Percentiles rank a stretch among this genome's conserved stretches.
phyloP scores from a whole-genome alignment of 139 green algal species.

The Microglena sp. region DNA sequence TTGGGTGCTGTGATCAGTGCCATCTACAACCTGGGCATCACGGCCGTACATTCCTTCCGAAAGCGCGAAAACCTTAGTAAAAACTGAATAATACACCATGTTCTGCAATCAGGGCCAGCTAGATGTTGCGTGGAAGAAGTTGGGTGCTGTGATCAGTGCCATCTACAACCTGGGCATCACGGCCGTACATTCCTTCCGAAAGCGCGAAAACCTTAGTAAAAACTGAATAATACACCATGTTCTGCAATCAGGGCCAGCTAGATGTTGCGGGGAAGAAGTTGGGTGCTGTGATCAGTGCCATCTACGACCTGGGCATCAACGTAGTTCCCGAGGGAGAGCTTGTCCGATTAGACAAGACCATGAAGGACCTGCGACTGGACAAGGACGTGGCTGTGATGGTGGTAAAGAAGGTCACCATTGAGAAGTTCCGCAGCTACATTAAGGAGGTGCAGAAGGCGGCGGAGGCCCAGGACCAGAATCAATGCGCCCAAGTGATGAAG shows the following conservation, averaged over 20 bases:
- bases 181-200: too few relatives aligned
- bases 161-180: constrained; percentile 51
- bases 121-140: constrained; percentile 23
- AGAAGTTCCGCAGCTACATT: not conserved
- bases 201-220: too few relatives aligned
- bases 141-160: constrained; percentile 20
- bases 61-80: too few relatives aligned
- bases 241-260: constrained; percentile 14
- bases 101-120: constrained; percentile 17
- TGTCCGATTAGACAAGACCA: constrained; percentile 40
- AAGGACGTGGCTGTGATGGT: constrained; percentile 44
- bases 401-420: constrained; percentile 1
- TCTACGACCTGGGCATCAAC: constrained; percentile 50
- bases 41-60: too few relatives aligned
- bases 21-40: too few relatives aligned
- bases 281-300: constrained; percentile 17
- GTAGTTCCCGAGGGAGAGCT: constrained; percentile 24
- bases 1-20: too few relatives aligned
- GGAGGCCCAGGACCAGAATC: not conserved
- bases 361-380: constrained; percentile 64
- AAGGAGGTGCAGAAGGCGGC: not conserved
- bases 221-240: not conserved
- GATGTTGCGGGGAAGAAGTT: constrained; percentile 28
- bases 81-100: not conserved
- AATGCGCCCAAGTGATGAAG: constrained; percentile 46